A percentile compares a stretch with the other conserved stretches of the same genome.
phyloP scores from a whole-genome alignment of 177 flowering plant species.

The Vitis hybrid region DNA sequence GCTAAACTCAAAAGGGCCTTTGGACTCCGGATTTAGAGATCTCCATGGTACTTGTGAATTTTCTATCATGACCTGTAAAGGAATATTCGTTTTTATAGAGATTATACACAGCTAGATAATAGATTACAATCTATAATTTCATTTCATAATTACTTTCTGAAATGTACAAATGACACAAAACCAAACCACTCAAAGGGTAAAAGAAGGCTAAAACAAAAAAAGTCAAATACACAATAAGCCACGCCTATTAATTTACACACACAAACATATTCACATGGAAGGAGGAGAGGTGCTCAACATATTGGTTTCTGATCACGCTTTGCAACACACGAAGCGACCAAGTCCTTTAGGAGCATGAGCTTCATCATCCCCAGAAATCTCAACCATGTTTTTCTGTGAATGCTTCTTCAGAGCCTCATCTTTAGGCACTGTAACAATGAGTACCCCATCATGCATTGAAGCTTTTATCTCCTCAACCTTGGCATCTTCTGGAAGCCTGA shows the following conservation, averaged over 20 bases:
- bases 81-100: too few species aligned
- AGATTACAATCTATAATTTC: too few species aligned
- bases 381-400: conserved; percentile 13
- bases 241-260: too few species aligned
- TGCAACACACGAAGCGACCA: conserved; percentile 35
- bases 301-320: conserved; percentile 17
- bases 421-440: conserved; percentile 29
- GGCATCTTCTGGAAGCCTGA: conserved; percentile 33
- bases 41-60: too few species aligned
- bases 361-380: conserved; percentile 18
- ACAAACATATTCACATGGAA: not conserved
- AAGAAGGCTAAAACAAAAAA: too few species aligned
- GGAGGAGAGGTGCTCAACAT: too few species aligned
- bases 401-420: conserved; percentile 14
- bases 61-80: too few species aligned
- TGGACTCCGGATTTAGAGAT: too few species aligned
- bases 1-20: too few species aligned
- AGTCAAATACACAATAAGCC: not conserved
- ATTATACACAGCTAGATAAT: too few species aligned
- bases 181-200: not conserved
- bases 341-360: conserved; percentile 22
- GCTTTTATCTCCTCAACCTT: conserved; percentile 35
- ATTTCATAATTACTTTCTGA: too few species aligned
- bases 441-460: conserved; percentile 32
- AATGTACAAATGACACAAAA: too few species aligned